A percentile compares a stretch with the other conserved stretches of the same genome.
Conservation (phyloP, 169 alveolate species). For the Amoebophrya sp. region DNA sequence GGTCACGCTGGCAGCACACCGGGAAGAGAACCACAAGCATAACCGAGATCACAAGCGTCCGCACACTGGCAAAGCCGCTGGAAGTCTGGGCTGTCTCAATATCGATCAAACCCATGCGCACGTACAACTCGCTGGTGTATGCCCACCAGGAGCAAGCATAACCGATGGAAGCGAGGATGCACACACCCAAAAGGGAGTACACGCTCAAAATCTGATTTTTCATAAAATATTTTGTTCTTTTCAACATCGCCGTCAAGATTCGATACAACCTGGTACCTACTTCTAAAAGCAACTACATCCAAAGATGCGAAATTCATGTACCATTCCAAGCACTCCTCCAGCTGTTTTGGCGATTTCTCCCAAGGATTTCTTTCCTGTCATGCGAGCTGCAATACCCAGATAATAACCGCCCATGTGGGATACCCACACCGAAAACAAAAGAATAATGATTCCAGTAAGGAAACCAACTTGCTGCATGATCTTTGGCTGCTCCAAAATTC, state of each 20-base stretch:
- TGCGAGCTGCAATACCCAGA: neutral
- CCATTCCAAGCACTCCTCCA: neutral
- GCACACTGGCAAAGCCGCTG: neutral
- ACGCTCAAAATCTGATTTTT: no score
- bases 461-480: neutral
- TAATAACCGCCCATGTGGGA: neutral
- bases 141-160: neutral
- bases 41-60: neutral
- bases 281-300: no score
- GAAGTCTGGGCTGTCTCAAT: neutral
- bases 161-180: neutral
- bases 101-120: neutral
- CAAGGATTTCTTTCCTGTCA: neutral
- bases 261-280: no score
- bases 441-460: neutral
- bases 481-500: constrained; percentile 22
- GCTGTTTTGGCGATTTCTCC: neutral
- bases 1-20: constrained; percentile 15
- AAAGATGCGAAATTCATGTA: no score
- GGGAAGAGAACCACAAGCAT: neutral
- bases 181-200: neutral
- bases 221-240: no score
- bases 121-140: neutral
- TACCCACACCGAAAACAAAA: neutral
- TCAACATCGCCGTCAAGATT: no score